Evolutionary conservation across 192 early-diverging fungal genomes (phyloP).

Genomic region (Backusella tuberculispora): DNA sequence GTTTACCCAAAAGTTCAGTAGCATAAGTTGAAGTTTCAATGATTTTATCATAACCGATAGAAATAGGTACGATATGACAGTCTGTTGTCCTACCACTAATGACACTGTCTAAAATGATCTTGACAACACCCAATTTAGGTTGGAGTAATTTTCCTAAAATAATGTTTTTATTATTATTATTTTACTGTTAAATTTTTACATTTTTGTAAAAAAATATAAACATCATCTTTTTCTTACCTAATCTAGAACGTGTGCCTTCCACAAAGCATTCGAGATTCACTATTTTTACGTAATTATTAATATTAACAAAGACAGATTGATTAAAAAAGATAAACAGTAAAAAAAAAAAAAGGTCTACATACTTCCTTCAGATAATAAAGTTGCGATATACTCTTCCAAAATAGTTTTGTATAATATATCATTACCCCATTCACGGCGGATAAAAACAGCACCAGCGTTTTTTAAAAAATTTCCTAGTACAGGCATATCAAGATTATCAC

Average conservation of each 20-base stretch:
- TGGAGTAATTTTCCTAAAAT: constrained; percentile 65
- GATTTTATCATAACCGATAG: constrained; percentile 84
- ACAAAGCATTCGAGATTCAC: constrained; percentile 84
- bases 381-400: constrained; percentile 76
- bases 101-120: constrained; percentile 80
- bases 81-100: constrained; percentile 62
- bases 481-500: constrained; percentile 84
- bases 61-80: constrained; percentile 78
- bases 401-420: constrained; percentile 73
- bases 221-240: constrained; percentile 47
- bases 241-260: constrained; percentile 81
- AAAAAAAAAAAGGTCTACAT: background rate
- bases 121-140: constrained; percentile 83
- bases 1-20: constrained; percentile 77
- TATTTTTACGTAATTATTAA: too few species aligned
- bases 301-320: too few species aligned
- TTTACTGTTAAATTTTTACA: constrained; percentile 7
- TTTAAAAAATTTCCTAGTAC: constrained; percentile 69
- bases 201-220: background rate
- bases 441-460: constrained; percentile 77
- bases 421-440: constrained; percentile 77
- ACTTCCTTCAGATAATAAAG: constrained; percentile 67
- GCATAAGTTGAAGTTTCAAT: constrained; percentile 83
- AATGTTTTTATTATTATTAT: constrained; percentile 10
- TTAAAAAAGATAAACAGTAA: too few species aligned